Evolutionary conservation across 179 eudicot genomes (phyloP).

Genomic region (Heliamphora pulchella): DNA sequence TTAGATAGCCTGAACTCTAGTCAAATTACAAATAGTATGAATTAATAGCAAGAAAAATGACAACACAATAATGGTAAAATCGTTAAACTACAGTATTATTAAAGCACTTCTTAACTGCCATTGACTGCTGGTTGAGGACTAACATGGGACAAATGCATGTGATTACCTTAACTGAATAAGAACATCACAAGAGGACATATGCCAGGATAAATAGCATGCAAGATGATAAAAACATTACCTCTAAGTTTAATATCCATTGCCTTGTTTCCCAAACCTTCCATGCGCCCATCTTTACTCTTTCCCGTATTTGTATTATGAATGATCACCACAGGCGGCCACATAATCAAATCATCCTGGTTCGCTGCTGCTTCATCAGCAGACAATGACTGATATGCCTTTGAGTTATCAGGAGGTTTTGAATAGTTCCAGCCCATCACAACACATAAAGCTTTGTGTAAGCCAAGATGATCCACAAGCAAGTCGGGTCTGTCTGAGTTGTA

Average conservation of each 20-base stretch:
- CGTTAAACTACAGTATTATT: not conserved
- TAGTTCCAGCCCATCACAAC: slow-evolving; percentile 93
- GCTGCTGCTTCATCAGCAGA: slow-evolving; percentile 75
- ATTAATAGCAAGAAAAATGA: not conserved
- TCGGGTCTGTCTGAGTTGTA: slow-evolving; percentile 70
- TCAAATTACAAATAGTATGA: not conserved
- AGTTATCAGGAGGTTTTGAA: slow-evolving; percentile 72
- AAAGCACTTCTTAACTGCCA: not conserved
- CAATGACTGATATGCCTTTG: slow-evolving; percentile 61
- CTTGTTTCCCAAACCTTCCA: slow-evolving; percentile 97
- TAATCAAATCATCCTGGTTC: slow-evolving; percentile 71
- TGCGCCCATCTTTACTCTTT: slow-evolving; percentile 82
- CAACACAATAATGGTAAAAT: not conserved
- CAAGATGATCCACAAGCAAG: slow-evolving; percentile 76
- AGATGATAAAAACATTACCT: slow-evolving; percentile 47
- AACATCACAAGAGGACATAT: not conserved
- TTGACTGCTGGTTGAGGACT: not conserved
- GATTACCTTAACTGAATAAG: not conserved
- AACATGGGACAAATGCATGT: not conserved
- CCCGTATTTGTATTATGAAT: slow-evolving; percentile 80
- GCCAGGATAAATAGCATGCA: slow-evolving; percentile 8
- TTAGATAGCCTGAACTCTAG: not conserved
- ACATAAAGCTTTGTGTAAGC: slow-evolving; percentile 92
- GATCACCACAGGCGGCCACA: slow-evolving; percentile 93
- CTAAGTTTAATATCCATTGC: slow-evolving; percentile 78